phyloP scores from a whole-genome alignment of 495 filamentous ascomycete genomes.

The Neurospora sp. region DNA sequence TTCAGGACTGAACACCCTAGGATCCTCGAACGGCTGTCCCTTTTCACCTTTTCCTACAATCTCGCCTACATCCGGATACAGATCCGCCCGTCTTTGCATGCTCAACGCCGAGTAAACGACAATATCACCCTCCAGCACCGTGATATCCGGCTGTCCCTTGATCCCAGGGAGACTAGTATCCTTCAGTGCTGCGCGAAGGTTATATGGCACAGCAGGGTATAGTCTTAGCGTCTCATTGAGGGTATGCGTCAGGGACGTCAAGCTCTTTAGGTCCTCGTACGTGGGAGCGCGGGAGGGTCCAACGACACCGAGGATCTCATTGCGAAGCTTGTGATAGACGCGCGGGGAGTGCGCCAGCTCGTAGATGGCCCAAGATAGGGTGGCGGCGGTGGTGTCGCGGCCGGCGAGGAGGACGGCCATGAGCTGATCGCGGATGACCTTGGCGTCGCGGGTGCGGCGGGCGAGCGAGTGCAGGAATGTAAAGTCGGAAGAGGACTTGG shows the following conservation, averaged over 20 bases:
- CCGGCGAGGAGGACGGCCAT: constrained; percentile 50
- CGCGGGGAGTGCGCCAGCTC: constrained; percentile 38
- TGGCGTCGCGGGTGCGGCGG: constrained; percentile 32
- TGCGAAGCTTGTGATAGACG: constrained; percentile 36
- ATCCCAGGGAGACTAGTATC: constrained; percentile 22
- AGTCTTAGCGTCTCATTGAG: constrained; percentile 41
- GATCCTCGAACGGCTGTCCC: constrained; percentile 28
- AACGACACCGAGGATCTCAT: constrained; percentile 25
- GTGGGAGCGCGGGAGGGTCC: constrained; percentile 20
- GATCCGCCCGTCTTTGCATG: constrained; percentile 44
- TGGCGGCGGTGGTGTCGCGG: constrained; percentile 50
- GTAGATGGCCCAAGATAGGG: constrained; percentile 47
- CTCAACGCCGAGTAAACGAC: constrained; percentile 34
- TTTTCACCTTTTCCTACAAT: neutral
- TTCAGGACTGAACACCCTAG: constrained; percentile 41
- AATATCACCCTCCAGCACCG: constrained; percentile 25
- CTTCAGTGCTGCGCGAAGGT: constrained; percentile 32
- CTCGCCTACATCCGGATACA: constrained; percentile 33
- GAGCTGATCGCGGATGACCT: constrained; percentile 47
- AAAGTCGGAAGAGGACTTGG: constrained; percentile 28
- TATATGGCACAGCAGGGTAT: constrained; percentile 42
- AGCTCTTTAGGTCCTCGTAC: constrained; percentile 29
- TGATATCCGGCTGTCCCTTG: constrained; percentile 19
- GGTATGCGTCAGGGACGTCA: constrained; percentile 30
- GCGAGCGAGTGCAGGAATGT: constrained; percentile 41